phyloP scores from a whole-genome alignment of 2,329 filamentous ascomycete genomes.

The Tolypocladium inflatum region DNA sequence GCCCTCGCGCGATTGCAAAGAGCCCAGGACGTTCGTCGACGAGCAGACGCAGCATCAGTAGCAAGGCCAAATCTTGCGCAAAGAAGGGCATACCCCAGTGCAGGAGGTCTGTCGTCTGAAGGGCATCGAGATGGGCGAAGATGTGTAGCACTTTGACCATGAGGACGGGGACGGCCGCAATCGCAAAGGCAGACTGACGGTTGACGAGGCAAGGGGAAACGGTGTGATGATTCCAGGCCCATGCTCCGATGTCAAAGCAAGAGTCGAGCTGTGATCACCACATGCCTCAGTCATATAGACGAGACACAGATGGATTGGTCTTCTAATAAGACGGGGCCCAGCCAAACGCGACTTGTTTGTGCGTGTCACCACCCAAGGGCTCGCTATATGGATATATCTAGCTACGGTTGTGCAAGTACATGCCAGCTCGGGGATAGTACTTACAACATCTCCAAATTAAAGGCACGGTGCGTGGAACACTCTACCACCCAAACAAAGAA shows the following conservation, averaged over 20 bases:
- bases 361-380: background rate
- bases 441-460: too few species aligned
- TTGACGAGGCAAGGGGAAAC: slow-evolving; percentile 2
- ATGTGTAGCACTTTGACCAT: slow-evolving; percentile 13
- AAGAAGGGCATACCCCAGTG: slow-evolving; percentile 15
- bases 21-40: slow-evolving; percentile 1
- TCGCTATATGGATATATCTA: too few species aligned
- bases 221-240: background rate
- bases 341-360: background rate
- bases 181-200: slow-evolving; percentile 11
- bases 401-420: too few species aligned
- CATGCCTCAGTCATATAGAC: background rate
- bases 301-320: background rate
- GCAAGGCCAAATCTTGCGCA: slow-evolving; percentile 11
- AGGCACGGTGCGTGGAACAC: too few species aligned
- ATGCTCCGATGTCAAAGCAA: background rate
- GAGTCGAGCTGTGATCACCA: background rate
- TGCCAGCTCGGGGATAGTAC: too few species aligned
- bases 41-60: slow-evolving; percentile 11
- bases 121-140: slow-evolving; percentile 9
- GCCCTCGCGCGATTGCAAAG: background rate
- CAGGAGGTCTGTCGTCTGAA: slow-evolving; percentile 8
- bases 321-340: background rate
- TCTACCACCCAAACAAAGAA: too few species aligned
- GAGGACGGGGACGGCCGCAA: slow-evolving; percentile 11